Conservation (phyloP, 2,329 filamentous ascomycete species). For the Talaromyces sp. region DNA sequence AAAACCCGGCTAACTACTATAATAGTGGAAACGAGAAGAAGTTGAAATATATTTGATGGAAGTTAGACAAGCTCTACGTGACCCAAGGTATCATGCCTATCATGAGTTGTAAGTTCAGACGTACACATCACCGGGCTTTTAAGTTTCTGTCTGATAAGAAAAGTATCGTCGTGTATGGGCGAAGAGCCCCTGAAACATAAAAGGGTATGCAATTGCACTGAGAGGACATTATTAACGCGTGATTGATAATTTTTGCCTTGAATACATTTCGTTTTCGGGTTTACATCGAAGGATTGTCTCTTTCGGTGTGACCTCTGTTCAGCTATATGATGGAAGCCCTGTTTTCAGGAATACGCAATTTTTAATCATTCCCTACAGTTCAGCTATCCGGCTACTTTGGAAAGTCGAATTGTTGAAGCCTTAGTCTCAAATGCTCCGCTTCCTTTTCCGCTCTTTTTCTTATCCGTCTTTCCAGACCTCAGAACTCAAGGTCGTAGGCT, state of each 20-base stretch:
- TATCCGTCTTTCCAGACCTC: not conserved
- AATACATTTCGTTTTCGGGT: not conserved
- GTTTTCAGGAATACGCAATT: not conserved
- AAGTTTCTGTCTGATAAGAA: not conserved
- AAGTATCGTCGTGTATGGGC: constrained; percentile 9
- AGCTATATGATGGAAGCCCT: not conserved
- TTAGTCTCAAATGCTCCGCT: not conserved
- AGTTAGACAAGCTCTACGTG: constrained; percentile 4
- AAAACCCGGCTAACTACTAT: not conserved
- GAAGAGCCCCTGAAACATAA: not conserved
- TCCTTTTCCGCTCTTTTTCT: not conserved
- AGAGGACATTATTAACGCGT: not conserved
- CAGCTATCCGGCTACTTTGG: not conserved
- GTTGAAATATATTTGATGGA: constrained; percentile 13
- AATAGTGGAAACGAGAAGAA: constrained; percentile 8
- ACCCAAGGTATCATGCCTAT: constrained; percentile 11
- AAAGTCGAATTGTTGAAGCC: not conserved
- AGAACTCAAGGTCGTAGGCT: not conserved
- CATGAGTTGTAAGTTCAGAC: constrained; percentile 12
- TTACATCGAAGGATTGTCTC: not conserved
- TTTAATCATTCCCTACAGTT: not conserved
- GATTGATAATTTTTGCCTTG: not conserved
- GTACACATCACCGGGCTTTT: not conserved
- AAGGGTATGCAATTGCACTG: not conserved
- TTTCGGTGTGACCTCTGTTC: not conserved